Conservation (phyloP, 345 rosid species). For the Syzygium aromaticum region DNA sequence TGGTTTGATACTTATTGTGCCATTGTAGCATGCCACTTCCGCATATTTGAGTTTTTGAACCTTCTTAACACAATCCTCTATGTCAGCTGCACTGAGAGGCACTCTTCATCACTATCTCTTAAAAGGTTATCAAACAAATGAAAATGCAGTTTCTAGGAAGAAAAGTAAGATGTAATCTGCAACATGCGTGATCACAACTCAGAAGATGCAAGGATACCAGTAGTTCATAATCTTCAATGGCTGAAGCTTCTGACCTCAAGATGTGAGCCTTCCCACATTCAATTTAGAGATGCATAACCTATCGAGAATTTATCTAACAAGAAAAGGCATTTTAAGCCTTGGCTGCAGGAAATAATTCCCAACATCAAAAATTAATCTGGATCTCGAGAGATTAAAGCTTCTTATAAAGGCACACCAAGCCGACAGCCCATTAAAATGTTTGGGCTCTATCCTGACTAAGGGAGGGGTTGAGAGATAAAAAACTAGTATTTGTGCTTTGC, state of each 20-base stretch:
- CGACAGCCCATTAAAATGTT: background rate
- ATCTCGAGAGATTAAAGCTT: background rate
- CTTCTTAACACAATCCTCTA: constrained; percentile 55
- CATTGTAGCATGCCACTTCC: constrained; percentile 79
- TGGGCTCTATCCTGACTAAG: background rate
- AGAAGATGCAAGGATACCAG: background rate
- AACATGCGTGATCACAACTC: background rate
- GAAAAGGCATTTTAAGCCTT: background rate
- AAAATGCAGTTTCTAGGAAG: background rate
- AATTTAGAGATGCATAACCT: background rate
- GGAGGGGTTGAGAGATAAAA: background rate
- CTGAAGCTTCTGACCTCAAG: background rate
- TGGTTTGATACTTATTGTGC: constrained; percentile 53
- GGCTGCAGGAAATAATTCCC: background rate
- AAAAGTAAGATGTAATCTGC: background rate
- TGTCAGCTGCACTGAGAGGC: constrained; percentile 51
- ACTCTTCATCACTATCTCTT: constrained; percentile 5
- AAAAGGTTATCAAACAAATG: background rate
- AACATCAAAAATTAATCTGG: background rate
- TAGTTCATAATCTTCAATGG: background rate
- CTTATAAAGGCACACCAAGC: background rate
- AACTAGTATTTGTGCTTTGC: background rate
- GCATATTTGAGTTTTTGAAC: constrained; percentile 55
- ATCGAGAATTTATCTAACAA: background rate
- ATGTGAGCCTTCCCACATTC: background rate